These are phyloP conservation scores for Xerocomus amazonicus DNA, from an alignment of 1,284 basidiomycete genomes.

Conservation along the genomic window DNA sequence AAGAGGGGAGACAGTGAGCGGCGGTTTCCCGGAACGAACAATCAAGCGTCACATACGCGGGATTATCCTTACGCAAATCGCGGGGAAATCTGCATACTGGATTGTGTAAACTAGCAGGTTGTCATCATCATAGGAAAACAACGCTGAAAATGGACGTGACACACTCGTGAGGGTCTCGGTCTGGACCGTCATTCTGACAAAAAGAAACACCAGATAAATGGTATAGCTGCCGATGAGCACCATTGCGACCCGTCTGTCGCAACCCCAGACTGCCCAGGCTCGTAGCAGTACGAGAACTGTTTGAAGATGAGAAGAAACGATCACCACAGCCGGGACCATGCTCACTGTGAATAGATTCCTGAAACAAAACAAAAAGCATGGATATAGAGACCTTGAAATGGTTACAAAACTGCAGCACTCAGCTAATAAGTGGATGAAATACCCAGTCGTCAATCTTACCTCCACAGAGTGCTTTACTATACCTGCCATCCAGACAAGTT, in stretches of 20 bases:
- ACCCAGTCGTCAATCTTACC: not conserved
- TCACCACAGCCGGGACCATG: not conserved
- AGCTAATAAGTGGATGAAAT: too few species aligned
- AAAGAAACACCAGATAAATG: constrained; percentile 1
- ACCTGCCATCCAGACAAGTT: not conserved
- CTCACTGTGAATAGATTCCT: constrained; percentile 16
- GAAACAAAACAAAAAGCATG: constrained; percentile 1
- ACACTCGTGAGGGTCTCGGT: not conserved
- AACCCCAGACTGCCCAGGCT: constrained; percentile 17
- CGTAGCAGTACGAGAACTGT: constrained; percentile 16
- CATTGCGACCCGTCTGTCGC: not conserved
- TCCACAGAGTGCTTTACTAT: not conserved
- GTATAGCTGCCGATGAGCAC: constrained; percentile 4
- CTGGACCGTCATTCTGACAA: not conserved
- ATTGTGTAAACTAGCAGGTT: not conserved
- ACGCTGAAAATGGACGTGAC: not conserved
- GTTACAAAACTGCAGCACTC: not conserved
- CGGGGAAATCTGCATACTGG: not conserved
- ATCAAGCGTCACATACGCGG: not conserved
- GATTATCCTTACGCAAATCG: not conserved
- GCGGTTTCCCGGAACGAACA: too few species aligned
- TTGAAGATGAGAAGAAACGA: not conserved
- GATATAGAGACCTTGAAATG: not conserved
- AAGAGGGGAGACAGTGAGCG: too few species aligned
- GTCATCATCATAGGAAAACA: not conserved